Evolutionary conservation across 2,329 filamentous ascomycete species (phyloP), one percentile per base, ranked within the genome.

Genomic region (Cucurbitaria berberidis): DNA sequence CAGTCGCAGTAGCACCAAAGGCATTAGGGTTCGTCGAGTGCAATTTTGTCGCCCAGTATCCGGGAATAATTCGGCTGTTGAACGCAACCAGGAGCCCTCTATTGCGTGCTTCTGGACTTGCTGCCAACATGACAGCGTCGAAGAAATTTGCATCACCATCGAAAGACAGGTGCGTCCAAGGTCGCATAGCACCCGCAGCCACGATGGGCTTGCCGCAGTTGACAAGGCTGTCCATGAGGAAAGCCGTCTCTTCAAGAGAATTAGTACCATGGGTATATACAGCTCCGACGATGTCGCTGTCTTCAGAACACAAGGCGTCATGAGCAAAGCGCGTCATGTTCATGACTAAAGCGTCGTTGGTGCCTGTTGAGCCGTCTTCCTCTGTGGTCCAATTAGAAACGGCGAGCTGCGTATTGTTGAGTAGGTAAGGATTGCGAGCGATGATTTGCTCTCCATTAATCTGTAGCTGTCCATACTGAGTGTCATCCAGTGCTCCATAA

Each of bases 111-210:
- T 64, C 60, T 0, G 63, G 60, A 18, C 45, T 60, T 1, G 64
- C 66, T 19, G 67, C 68, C 0, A 68, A 39, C 58, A 63, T 65
- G 1, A 62, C 67, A 0, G 57, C 67, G 16, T 70, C 57, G 52
- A 69, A 71, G 48, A 70, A 69, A 29, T 71, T 69, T 8, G 66
- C 59, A 24, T 67, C 63, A 22, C 68, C 66, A 30, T 69, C 64
- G 34, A 60, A 67, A 3, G 54, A 59, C 3, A 70, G 30, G 46
- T 69, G 59, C 0, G 68, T 67, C 22, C 53, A 68, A 0, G 68
- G 68, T 1, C 68, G 60, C 67, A 69, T 70, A 5, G 63, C 46
- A 0, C 68, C 67, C 0, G 62, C 52, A 2, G 50, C 68, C 1
- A 71, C 67, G 4, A 71, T 55, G 0, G 68, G 66, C 34, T 70